These are phyloP conservation scores for Viridothelium virens DNA, from an alignment of 495 filamentous ascomycete genomes.

Conservation along the genomic window DNA sequence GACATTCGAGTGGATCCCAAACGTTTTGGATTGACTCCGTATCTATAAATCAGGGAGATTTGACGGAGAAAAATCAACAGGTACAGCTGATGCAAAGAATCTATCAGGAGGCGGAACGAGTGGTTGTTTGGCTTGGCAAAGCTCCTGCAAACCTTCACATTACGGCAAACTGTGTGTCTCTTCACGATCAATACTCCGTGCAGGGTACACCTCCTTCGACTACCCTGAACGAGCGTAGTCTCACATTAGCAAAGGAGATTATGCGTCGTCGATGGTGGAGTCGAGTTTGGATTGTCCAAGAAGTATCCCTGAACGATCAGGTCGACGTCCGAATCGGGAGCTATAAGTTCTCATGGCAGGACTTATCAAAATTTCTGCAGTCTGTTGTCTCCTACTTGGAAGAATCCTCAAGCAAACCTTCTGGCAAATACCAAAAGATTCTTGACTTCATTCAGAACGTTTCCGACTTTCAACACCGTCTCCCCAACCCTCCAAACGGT, in stretches of 20 bases:
- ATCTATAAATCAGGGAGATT: background rate
- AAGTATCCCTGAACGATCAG: background rate
- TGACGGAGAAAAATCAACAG: background rate
- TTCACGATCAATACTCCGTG: background rate
- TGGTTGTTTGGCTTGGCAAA: constrained; percentile 2
- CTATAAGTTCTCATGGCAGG: background rate
- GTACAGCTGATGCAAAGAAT: background rate
- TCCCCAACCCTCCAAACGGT: background rate
- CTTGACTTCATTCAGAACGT: background rate
- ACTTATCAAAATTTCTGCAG: background rate
- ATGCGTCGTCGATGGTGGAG: background rate
- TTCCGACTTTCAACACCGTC: background rate
- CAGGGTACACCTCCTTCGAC: background rate
- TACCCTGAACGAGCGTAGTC: background rate
- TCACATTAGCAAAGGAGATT: background rate
- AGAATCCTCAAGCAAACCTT: background rate
- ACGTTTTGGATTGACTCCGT: background rate
- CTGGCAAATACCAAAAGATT: background rate
- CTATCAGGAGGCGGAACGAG: background rate
- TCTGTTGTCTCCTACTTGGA: background rate
- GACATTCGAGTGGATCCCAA: background rate
- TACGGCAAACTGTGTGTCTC: background rate
- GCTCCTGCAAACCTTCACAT: background rate
- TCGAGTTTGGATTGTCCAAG: constrained; percentile 1
- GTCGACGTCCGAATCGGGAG: background rate